Base-by-base conservation (phyloP, 768 basidiomycete genomes). In the Clitopilus hobsonii region DNA sequence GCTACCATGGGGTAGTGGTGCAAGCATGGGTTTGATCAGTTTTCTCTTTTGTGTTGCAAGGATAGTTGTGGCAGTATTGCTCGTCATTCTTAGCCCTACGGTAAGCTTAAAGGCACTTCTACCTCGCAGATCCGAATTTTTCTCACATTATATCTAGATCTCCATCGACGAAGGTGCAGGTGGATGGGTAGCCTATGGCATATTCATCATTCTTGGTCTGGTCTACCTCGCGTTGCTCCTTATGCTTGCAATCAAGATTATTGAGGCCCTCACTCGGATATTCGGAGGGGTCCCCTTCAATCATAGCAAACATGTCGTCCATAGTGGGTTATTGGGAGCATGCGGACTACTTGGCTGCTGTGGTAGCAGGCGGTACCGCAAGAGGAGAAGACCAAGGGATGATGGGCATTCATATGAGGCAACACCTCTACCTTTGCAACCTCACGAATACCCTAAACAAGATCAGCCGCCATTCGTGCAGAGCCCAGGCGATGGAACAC, bases 1-100 rank as follows among this genome's bases (percentile, higher is more conserved):
- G 93, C 80, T 97, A 56, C 95, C 95, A 16, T 99, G 96, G 96
- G 93, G 92, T 26, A 89, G 89, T 52, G 94, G 96, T 1, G 94
- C 96, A 1, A 91, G 93, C 58, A 98, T 98, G 97, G 96, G 95
- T 13, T 77, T 94, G 29, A 87, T 96, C 56, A 94, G 91, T 67
- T 98, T 98, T 76, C 74, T 97, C 63, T 88, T 96, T 63, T 94
- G 92, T 56, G 90, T 96, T 4, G 86, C 90, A 20, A 79, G 96
- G 60, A 95, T 97, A 62, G 86, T 94, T 24, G 82, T 94, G 22
- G 89, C 91, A 2, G 94, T 98, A 13, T 71, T 99, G 28, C 75
- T 98, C 47, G 89, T 99, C 61, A 91, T 98, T 59, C 72, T 99
- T 50, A 88, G 89, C 14, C 91, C 94, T 24, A 83, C 88, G 58